Evolutionary conservation across 331 rosid genomes (phyloP).

Genomic region (Saraca asoca): DNA sequence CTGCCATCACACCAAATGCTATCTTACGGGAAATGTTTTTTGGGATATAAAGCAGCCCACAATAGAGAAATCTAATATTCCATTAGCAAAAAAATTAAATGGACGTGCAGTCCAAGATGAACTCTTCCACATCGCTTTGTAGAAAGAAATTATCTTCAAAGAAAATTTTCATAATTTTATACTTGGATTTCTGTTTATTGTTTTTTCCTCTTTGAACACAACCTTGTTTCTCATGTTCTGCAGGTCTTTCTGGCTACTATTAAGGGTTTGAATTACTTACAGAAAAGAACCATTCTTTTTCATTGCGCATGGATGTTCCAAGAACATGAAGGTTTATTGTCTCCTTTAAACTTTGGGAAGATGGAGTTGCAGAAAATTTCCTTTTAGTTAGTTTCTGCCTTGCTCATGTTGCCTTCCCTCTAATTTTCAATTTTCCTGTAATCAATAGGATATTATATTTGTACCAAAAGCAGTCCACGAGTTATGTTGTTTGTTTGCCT

Average conservation of each 20-base stretch:
- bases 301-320: slow-evolving; percentile 25
- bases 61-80: no score
- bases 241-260: slow-evolving; percentile 49
- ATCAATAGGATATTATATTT: slow-evolving; percentile 23
- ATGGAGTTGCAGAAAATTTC: slow-evolving; percentile 49
- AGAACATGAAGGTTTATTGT: slow-evolving; percentile 11
- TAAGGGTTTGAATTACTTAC: slow-evolving; percentile 26
- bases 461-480: slow-evolving; percentile 34
- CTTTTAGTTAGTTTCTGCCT: slow-evolving; percentile 49
- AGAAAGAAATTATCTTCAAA: no score
- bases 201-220: neutral
- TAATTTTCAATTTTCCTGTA: slow-evolving; percentile 31
- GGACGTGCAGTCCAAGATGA: no score
- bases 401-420: slow-evolving; percentile 37
- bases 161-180: no score
- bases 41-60: no score
- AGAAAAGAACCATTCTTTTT: slow-evolving; percentile 30
- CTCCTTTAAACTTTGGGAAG: slow-evolving; percentile 42
- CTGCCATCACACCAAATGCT: no score
- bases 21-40: no score
- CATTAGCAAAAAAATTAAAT: no score
- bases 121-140: no score
- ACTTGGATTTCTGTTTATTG: no score
- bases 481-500: slow-evolving; percentile 15
- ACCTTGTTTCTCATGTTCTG: slow-evolving; percentile 33